phyloP scores from a whole-genome alignment of 192 early-diverging fungal genomes.

The Gonapodya sp. region DNA sequence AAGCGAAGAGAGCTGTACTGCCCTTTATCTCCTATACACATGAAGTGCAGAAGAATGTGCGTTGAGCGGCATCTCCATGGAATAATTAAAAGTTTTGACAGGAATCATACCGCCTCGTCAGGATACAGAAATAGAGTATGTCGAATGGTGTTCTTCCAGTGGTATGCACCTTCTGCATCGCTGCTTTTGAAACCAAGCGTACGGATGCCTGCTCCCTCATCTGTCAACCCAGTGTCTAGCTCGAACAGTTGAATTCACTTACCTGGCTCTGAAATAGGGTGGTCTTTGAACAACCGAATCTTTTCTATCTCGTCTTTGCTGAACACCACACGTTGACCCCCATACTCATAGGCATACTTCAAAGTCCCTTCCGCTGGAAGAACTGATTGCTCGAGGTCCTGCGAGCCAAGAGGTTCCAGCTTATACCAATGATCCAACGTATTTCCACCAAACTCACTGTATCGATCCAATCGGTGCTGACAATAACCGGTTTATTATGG shows the following conservation, averaged over 20 bases:
- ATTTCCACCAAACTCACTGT: neutral
- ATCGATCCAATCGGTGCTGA: neutral
- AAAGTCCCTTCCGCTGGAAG: neutral
- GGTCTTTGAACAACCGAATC: slow-evolving; percentile 54
- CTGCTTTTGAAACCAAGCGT: slow-evolving; percentile 65
- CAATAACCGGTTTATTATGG: slow-evolving; percentile 15
- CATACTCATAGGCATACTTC: slow-evolving; percentile 59
- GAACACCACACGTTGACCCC: slow-evolving; percentile 62
- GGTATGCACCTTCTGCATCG: slow-evolving; percentile 31
- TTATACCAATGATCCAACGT: slow-evolving; percentile 33
- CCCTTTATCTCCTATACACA: slow-evolving; percentile 57
- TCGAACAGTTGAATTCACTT: slow-evolving; percentile 13
- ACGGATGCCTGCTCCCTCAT: slow-evolving; percentile 32
- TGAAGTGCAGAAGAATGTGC: too few relatives aligned
- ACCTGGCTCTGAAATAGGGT: neutral
- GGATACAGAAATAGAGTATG: slow-evolving; percentile 65
- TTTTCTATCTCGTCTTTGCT: slow-evolving; percentile 54
- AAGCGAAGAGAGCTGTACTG: slow-evolving; percentile 59
- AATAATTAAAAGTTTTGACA: neutral
- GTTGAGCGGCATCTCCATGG: neutral
- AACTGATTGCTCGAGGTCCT: slow-evolving; percentile 31
- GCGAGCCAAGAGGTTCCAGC: slow-evolving; percentile 27
- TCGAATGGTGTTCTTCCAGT: slow-evolving; percentile 37
- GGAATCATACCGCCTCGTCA: slow-evolving; percentile 49
- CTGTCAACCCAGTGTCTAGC: slow-evolving; percentile 25